Evolutionary conservation across 352 stramenopile species (phyloP).

Genomic region (Phytophthora europaea): DNA sequence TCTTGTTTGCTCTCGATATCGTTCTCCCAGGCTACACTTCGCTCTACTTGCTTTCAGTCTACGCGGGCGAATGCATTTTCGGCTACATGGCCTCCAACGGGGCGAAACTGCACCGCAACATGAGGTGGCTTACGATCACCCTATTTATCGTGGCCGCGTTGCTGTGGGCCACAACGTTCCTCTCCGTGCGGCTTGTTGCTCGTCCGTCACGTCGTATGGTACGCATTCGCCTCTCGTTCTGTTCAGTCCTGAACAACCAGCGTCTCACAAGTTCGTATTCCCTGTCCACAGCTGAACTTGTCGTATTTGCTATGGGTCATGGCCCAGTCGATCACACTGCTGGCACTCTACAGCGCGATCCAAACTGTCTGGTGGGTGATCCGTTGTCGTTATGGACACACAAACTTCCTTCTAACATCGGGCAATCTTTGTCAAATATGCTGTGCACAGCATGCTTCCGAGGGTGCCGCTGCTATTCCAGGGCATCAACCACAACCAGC

Average conservation of each 20-base stretch:
- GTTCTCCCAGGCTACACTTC: conserved; percentile 88
- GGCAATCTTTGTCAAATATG: not conserved
- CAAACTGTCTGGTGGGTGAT: conserved; percentile 70
- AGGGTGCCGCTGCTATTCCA: conserved; percentile 73
- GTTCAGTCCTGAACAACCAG: not conserved
- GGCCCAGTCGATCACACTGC: conserved; percentile 65
- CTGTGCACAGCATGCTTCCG: conserved; percentile 59
- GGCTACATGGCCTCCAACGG: conserved; percentile 70
- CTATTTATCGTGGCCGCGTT: conserved; percentile 53
- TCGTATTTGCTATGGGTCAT: conserved; percentile 86
- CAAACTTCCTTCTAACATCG: not conserved
- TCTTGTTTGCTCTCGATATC: not conserved
- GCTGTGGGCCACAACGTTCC: conserved; percentile 64
- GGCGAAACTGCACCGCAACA: conserved; percentile 67
- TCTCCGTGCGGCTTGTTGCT: conserved; percentile 64
- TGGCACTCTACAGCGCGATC: conserved; percentile 65
- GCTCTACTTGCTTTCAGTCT: conserved; percentile 89
- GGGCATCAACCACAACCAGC: conserved; percentile 85
- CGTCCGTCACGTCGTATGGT: conserved; percentile 82
- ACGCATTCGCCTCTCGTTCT: conserved; percentile 3
- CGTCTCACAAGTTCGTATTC: conserved; percentile 4
- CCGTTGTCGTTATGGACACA: not conserved
- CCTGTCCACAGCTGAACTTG: conserved; percentile 66
- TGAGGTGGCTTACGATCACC: conserved; percentile 65
- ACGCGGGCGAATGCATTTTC: conserved; percentile 71